Conservation (phyloP, 768 basidiomycete genomes). For the Podaxis mareebaensis region DNA sequence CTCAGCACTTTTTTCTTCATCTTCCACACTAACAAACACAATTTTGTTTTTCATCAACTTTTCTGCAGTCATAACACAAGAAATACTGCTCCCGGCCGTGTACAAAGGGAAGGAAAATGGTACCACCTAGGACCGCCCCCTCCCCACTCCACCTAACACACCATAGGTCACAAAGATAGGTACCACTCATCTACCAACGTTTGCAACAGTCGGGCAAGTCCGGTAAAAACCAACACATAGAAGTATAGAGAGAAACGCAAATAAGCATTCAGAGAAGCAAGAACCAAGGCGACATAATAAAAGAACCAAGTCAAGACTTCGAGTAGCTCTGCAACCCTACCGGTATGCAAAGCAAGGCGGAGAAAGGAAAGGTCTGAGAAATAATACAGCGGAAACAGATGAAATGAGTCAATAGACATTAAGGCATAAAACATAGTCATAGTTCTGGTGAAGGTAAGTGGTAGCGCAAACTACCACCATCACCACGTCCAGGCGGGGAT, state of each 20-base stretch:
- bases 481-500: not conserved
- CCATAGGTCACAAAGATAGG: not conserved
- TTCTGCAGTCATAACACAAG: not conserved
- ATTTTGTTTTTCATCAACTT: not conserved
- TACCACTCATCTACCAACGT: conserved; percentile 5
- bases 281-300: not conserved
- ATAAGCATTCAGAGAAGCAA: not conserved
- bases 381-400: not conserved
- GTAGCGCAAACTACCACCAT: conserved; percentile 12
- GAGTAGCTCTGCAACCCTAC: not conserved
- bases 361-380: not conserved
- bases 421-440: not conserved
- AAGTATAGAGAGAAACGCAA: not conserved
- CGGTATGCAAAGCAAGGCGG: not conserved
- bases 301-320: not conserved
- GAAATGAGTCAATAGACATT: not conserved
- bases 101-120: conserved; percentile 5
- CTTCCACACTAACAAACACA: no score
- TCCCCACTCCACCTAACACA: not conserved
- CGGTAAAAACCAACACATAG: not conserved
- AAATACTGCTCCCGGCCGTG: not conserved
- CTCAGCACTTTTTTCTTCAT: not conserved
- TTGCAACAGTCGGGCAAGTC: not conserved
- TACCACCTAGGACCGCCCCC: conserved; percentile 1
- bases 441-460: not conserved